These are phyloP conservation scores for Dothiorella sarmentorum DNA, from an alignment of 2,329 filamentous ascomycete genomes.

Conservation along the genomic window DNA sequence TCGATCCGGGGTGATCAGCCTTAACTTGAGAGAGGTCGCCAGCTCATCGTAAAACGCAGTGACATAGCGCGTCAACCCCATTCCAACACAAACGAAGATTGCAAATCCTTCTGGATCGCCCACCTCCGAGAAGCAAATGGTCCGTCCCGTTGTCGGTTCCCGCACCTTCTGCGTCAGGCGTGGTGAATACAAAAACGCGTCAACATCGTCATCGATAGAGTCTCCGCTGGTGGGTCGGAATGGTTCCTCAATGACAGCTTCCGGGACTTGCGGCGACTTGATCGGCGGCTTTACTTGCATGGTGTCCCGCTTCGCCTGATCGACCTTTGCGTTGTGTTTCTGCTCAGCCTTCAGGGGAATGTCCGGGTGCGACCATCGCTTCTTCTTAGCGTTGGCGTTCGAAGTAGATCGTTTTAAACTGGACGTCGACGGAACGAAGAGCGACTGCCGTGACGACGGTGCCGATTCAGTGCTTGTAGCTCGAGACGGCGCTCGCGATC, in stretches of 20 bases:
- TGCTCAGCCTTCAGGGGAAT: constrained; percentile 38
- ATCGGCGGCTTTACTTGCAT: constrained; percentile 29
- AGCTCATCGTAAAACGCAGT: constrained; percentile 97
- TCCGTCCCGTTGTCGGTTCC: constrained; percentile 79
- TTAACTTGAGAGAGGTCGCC: constrained; percentile 79
- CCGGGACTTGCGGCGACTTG: constrained; percentile 35
- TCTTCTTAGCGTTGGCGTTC: constrained; percentile 33
- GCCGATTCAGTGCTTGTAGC: constrained; percentile 14
- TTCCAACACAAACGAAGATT: constrained; percentile 94
- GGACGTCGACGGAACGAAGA: constrained; percentile 17
- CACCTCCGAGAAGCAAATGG: constrained; percentile 95
- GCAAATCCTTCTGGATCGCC: constrained; percentile 88
- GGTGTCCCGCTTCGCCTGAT: constrained; percentile 15
- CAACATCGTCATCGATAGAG: constrained; percentile 83
- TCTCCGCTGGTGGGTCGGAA: constrained; percentile 70
- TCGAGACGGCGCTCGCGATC: constrained; percentile 12
- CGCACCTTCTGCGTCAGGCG: constrained; percentile 83
- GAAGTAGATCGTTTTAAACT: constrained; percentile 31
- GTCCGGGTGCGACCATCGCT: constrained; percentile 40
- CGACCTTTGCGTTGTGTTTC: constrained; percentile 28
- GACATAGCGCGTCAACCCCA: constrained; percentile 94
- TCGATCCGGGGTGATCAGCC: constrained; percentile 89
- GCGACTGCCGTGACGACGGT: constrained; percentile 23
- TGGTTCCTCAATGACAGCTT: constrained; percentile 58
- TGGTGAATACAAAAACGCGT: constrained; percentile 77